Evolutionary conservation across 345 rosid species (phyloP).

Genomic region (Theobroma cacao): DNA sequence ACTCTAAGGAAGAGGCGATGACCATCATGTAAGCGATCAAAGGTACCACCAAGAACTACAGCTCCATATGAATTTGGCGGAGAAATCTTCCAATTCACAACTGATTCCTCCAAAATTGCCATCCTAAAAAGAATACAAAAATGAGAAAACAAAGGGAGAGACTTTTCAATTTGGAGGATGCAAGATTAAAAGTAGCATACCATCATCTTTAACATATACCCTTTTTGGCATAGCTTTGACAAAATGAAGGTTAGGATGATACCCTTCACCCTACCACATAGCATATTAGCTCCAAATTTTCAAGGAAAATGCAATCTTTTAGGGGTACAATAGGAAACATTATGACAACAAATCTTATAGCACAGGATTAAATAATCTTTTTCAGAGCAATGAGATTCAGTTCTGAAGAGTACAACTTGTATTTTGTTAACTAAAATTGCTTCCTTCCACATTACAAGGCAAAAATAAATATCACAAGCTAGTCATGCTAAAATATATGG

Average conservation of each 20-base stretch:
- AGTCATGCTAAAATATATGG: not conserved
- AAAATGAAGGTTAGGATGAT: not conserved
- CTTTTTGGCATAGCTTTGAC: not conserved
- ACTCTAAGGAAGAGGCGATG: slow-evolving; percentile 90
- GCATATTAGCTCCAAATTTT: not conserved
- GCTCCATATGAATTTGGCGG: slow-evolving; percentile 54
- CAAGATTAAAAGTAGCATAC: not conserved
- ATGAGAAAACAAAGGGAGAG: not conserved
- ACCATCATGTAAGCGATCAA: slow-evolving; percentile 86
- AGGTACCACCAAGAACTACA: slow-evolving; percentile 96
- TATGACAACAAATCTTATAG: not conserved
- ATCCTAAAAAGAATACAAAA: slow-evolving; percentile 8
- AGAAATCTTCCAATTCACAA: slow-evolving; percentile 25
- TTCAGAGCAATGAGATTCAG: not conserved
- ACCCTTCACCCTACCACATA: not conserved
- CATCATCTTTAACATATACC: not conserved
- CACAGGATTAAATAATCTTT: not conserved
- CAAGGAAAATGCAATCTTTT: not conserved
- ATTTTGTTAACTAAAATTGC: not conserved
- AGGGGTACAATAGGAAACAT: not conserved
- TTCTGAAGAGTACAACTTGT: not conserved
- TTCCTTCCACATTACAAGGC: not conserved
- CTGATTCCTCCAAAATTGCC: slow-evolving; percentile 28
- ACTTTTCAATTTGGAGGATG: not conserved
- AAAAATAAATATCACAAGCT: not conserved